Conservation (phyloP, 495 filamentous ascomycete species). For the Collariella sp. region DNA sequence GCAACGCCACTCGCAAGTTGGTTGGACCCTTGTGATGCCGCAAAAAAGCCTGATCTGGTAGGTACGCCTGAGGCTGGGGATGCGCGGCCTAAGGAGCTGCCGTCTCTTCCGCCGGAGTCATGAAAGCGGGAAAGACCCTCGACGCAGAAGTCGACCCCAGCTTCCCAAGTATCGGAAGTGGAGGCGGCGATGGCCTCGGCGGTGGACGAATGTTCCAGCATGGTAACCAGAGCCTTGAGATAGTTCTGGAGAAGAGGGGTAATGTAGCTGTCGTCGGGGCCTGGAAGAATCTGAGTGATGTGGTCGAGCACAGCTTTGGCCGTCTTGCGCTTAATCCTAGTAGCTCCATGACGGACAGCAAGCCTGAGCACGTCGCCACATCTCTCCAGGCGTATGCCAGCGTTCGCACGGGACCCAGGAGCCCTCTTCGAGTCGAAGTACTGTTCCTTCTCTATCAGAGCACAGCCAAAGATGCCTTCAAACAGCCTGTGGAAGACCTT, state of each 20-base stretch:
- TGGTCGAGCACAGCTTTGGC: constrained; percentile 71
- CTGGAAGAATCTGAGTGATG: constrained; percentile 64
- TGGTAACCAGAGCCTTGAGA: constrained; percentile 58
- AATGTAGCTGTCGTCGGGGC: constrained; percentile 53
- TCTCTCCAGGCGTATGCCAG: constrained; percentile 52
- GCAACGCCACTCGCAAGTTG: constrained; percentile 28
- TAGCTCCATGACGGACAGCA: constrained; percentile 57
- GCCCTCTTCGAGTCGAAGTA: constrained; percentile 49
- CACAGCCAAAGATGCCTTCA: constrained; percentile 67
- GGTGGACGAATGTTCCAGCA: constrained; percentile 66
- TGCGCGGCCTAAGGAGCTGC: constrained; percentile 23
- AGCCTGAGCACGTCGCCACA: constrained; percentile 66
- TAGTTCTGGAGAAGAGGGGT: constrained; percentile 71
- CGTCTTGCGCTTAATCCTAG: constrained; percentile 64
- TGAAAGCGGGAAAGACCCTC: constrained; percentile 40
- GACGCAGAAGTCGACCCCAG: constrained; percentile 58
- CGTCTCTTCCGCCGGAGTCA: constrained; percentile 30
- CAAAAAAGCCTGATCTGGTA: constrained; percentile 24
- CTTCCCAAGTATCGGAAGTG: constrained; percentile 55
- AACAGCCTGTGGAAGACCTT: constrained; percentile 73
- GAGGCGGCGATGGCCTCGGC: constrained; percentile 59
- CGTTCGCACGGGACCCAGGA: constrained; percentile 35
- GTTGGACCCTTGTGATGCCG: constrained; percentile 6
- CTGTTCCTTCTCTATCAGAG: constrained; percentile 54
- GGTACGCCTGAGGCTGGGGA: constrained; percentile 36